These are phyloP conservation scores for Vicia villosa DNA, from an alignment of 306 rosid species.

Conservation along the genomic window DNA sequence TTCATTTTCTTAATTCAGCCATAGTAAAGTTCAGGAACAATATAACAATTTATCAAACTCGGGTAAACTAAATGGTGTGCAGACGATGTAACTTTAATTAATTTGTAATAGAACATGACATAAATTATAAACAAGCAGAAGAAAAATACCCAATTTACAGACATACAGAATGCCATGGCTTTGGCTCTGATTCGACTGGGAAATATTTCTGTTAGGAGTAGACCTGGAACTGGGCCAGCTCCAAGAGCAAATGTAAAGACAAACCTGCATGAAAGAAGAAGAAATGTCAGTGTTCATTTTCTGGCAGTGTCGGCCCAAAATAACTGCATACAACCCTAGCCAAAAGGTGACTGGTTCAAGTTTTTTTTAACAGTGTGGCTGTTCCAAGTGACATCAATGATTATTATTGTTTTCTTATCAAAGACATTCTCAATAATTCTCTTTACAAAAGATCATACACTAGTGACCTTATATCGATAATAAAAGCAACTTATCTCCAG, in stretches of 20 bases:
- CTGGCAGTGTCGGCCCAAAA: slow-evolving; percentile 21
- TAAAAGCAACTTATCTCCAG: slow-evolving; percentile 11
- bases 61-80: background rate
- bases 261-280: slow-evolving; percentile 60
- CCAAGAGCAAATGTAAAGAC: slow-evolving; percentile 92
- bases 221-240: slow-evolving; percentile 98
- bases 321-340: slow-evolving; percentile 6
- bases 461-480: background rate
- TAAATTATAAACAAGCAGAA: slow-evolving; percentile 27
- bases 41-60: background rate
- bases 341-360: slow-evolving; percentile 9
- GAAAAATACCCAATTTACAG: slow-evolving; percentile 92
- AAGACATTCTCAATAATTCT: slow-evolving; percentile 7
- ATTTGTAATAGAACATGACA: slow-evolving; percentile 9
- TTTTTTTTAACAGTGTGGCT: background rate
- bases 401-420: background rate
- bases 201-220: slow-evolving; percentile 91
- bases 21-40: slow-evolving; percentile 11
- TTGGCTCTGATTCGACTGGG: slow-evolving; percentile 90
- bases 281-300: slow-evolving; percentile 20
- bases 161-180: slow-evolving; percentile 96
- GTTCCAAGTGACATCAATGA: slow-evolving; percentile 12
- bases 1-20: slow-evolving; percentile 19
- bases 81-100: background rate
- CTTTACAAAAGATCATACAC: background rate